Percentiles rank a stretch among this genome's conserved stretches.
Evolutionary conservation across 192 early-diverging fungal genomes (phyloP).

Genomic region (Helicostylum pulchrum): DNA sequence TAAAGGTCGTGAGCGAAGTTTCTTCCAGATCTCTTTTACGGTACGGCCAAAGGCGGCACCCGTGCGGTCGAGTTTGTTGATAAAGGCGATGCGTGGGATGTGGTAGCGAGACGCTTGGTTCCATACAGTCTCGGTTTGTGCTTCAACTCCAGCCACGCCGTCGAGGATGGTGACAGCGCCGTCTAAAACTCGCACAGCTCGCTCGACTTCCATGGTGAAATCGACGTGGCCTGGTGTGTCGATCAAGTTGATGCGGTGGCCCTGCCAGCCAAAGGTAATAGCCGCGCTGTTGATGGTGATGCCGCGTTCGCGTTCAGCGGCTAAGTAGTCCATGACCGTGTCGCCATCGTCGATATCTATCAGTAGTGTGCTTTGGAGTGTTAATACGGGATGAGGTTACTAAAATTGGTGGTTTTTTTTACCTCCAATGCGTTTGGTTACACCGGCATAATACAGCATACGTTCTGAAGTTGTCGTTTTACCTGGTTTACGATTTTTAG

Average conservation of each 20-base stretch:
- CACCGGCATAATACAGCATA: constrained; percentile 94
- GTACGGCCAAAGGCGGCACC: constrained; percentile 68
- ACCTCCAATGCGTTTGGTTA: constrained; percentile 84
- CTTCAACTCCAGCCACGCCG: constrained; percentile 94
- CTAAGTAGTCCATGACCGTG: constrained; percentile 92
- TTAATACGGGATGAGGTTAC: neutral
- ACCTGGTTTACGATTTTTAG: constrained; percentile 28
- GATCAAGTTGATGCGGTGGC: constrained; percentile 83
- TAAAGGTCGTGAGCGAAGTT: constrained; percentile 60
- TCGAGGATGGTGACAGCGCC: constrained; percentile 92
- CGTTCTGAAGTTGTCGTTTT: constrained; percentile 98
- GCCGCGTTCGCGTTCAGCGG: constrained; percentile 84
- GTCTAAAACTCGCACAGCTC: constrained; percentile 88
- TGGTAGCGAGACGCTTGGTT: constrained; percentile 77
- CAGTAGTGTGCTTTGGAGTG: neutral
- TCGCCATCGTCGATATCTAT: constrained; percentile 85
- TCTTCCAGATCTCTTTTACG: constrained; percentile 54
- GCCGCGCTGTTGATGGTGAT: constrained; percentile 94
- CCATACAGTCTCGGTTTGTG: constrained; percentile 97
- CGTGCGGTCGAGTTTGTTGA: constrained; percentile 96
- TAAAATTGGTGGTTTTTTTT: neutral
- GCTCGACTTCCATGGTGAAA: constrained; percentile 95
- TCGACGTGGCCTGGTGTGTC: constrained; percentile 97
- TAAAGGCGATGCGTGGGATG: constrained; percentile 80
- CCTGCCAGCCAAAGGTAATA: constrained; percentile 79